Evolutionary conservation across 169 alveolate species (phyloP).

Genomic region (Eimeria necatrix): DNA sequence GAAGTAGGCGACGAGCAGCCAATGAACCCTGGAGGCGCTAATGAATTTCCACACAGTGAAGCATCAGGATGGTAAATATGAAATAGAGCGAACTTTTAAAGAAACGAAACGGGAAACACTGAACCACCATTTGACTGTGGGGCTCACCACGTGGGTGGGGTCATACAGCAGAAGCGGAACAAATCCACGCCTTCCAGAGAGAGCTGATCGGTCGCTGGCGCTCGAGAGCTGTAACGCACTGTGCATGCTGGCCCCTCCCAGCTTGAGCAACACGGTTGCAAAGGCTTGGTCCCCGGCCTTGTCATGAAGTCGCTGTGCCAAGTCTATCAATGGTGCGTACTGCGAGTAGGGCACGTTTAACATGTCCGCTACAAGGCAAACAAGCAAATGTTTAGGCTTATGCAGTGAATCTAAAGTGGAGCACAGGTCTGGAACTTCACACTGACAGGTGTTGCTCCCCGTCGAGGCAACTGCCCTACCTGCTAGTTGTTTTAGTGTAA

Average conservation of each 20-base stretch:
- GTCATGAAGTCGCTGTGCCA: slow-evolving; percentile 55
- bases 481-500: slow-evolving; percentile 41
- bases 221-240: neutral
- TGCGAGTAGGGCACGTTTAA: slow-evolving; percentile 39
- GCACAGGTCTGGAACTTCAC: neutral
- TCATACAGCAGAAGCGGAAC: slow-evolving; percentile 67
- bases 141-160: slow-evolving; percentile 63
- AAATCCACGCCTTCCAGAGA: slow-evolving; percentile 61
- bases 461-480: slow-evolving; percentile 14
- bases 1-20: slow-evolving; percentile 72
- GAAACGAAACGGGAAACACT: neutral
- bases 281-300: slow-evolving; percentile 61
- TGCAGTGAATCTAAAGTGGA: neutral
- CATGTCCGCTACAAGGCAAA: slow-evolving; percentile 49
- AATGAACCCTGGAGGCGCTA: slow-evolving; percentile 54
- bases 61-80: neutral
- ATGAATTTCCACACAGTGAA: neutral
- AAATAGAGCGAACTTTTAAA: neutral
- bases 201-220: slow-evolving; percentile 26
- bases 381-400: neutral
- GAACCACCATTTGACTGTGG: neutral
- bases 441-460: neutral
- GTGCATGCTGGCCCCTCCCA: slow-evolving; percentile 59
- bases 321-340: slow-evolving; percentile 45
- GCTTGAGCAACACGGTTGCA: slow-evolving; percentile 49